Evolutionary conservation across 2,329 filamentous ascomycete genomes (phyloP).

Genomic region (Cladosporium oxysporum): DNA sequence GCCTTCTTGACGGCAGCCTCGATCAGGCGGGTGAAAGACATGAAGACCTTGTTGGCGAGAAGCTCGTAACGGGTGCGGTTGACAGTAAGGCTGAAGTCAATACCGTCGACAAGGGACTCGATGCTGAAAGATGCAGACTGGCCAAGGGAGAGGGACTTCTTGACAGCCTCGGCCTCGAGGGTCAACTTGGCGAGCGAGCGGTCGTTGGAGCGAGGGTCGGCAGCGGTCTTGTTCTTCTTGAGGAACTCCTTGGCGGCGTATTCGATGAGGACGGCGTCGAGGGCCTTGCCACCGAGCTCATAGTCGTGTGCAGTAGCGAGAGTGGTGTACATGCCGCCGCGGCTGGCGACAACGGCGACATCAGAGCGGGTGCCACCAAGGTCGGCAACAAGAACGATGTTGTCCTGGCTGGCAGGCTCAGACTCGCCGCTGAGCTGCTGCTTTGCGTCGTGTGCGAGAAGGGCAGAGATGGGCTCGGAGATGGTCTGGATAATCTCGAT

Average conservation of each 20-base stretch:
- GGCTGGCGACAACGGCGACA: constrained; percentile 83
- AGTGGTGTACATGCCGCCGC: constrained; percentile 94
- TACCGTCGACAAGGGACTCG: constrained; percentile 83
- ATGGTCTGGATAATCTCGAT: constrained; percentile 92
- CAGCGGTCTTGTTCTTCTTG: constrained; percentile 80
- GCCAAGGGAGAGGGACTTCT: constrained; percentile 87
- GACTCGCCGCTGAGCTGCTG: constrained; percentile 52
- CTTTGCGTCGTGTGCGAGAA: constrained; percentile 84
- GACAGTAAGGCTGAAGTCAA: constrained; percentile 88
- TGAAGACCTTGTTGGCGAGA: constrained; percentile 80
- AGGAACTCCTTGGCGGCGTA: constrained; percentile 98
- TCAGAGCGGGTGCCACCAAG: constrained; percentile 91
- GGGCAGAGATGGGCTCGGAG: constrained; percentile 82
- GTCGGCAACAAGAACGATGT: constrained; percentile 88
- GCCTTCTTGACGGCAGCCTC: constrained; percentile 89
- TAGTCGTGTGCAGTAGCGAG: constrained; percentile 94
- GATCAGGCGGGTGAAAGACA: constrained; percentile 82
- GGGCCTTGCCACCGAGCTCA: constrained; percentile 79
- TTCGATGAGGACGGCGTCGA: constrained; percentile 91
- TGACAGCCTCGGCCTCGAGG: constrained; percentile 85
- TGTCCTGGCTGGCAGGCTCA: constrained; percentile 74
- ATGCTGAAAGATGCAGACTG: constrained; percentile 89
- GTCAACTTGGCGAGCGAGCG: constrained; percentile 88
- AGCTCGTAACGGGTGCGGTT: constrained; percentile 94
- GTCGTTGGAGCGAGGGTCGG: constrained; percentile 77